Conservation (phyloP, 192 early-diverging fungal genomes). For the Phlyctochytrium arcticum region DNA sequence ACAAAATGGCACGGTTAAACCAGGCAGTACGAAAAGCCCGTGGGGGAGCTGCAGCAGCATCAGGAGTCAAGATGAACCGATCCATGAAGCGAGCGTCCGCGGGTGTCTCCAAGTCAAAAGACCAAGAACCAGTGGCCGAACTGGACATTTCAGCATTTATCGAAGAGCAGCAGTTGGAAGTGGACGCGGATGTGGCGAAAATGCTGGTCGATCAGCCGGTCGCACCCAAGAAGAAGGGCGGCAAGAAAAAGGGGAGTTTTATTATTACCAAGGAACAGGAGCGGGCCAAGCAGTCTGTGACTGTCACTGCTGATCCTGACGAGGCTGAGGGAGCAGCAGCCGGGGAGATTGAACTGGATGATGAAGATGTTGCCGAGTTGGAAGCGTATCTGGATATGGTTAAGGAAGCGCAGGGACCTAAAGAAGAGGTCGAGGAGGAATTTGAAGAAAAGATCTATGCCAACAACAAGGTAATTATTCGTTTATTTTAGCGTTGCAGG, state of each 20-base stretch:
- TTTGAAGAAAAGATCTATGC: slow-evolving; percentile 27
- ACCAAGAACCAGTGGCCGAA: not conserved
- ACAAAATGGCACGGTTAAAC: no score
- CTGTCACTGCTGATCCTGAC: slow-evolving; percentile 11
- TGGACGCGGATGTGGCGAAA: slow-evolving; percentile 32
- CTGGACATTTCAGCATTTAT: slow-evolving; percentile 31
- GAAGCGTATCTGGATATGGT: slow-evolving; percentile 34
- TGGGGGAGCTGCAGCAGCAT: no score
- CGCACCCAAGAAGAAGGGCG: slow-evolving; percentile 15
- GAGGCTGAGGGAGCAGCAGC: slow-evolving; percentile 15
- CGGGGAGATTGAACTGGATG: slow-evolving; percentile 16
- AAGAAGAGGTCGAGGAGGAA: slow-evolving; percentile 26
- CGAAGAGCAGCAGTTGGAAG: slow-evolving; percentile 29
- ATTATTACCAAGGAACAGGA: no score
- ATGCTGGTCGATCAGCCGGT: slow-evolving; percentile 5
- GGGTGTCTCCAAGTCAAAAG: no score
- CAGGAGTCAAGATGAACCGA: no score
- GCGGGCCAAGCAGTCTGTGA: not conserved
- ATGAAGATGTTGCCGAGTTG: slow-evolving; percentile 36
- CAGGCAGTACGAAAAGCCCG: no score
- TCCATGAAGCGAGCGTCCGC: no score
- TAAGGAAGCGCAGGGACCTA: slow-evolving; percentile 7
- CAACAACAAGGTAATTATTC: slow-evolving; percentile 17
- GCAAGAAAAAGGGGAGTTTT: slow-evolving; percentile 22
- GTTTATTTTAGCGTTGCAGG: not conserved